phyloP scores from a whole-genome alignment of 371 early-diverging fungal genomes.

The Mortierella sp. region DNA sequence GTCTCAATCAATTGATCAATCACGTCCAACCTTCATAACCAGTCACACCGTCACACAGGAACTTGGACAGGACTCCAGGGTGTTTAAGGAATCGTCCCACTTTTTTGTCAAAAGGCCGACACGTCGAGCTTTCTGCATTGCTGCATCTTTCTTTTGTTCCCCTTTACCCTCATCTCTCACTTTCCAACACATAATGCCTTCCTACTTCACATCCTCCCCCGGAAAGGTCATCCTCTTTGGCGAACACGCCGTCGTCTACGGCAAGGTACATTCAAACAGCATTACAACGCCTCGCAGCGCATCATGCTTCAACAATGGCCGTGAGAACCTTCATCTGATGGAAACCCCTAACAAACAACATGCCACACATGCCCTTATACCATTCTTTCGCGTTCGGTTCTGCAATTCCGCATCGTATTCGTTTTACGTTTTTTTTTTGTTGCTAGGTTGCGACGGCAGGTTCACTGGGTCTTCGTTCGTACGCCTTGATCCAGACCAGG shows the following conservation, averaged over 20 bases:
- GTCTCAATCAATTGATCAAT: not conserved
- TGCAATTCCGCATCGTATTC: not conserved
- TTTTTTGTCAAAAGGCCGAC: not conserved
- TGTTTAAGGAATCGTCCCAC: not conserved
- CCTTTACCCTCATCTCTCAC: not conserved
- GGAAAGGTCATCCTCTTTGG: slow-evolving; percentile 98
- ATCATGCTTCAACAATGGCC: not conserved
- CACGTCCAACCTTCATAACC: not conserved
- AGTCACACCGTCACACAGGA: not conserved
- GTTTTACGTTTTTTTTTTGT: not conserved
- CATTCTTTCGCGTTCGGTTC: not conserved
- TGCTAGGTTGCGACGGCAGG: slow-evolving; percentile 76
- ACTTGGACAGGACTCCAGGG: not conserved
- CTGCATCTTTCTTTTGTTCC: not conserved
- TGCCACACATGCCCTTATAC: too few relatives aligned
- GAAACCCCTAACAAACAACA: not conserved
- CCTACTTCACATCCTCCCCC: slow-evolving; percentile 78
- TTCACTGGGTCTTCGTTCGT: slow-evolving; percentile 77
- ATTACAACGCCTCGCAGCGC: not conserved
- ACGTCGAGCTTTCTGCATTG: not conserved
- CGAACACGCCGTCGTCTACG: slow-evolving; percentile 97
- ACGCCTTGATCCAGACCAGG: slow-evolving; percentile 66
- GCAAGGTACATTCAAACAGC: slow-evolving; percentile 74
- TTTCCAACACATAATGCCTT: slow-evolving; percentile 20
- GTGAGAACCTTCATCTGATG: slow-evolving; percentile 9